Evolutionary conservation across 176 grass and related monocot genomes (phyloP).

Genomic region (barley (Hordeum vulgare)): DNA sequence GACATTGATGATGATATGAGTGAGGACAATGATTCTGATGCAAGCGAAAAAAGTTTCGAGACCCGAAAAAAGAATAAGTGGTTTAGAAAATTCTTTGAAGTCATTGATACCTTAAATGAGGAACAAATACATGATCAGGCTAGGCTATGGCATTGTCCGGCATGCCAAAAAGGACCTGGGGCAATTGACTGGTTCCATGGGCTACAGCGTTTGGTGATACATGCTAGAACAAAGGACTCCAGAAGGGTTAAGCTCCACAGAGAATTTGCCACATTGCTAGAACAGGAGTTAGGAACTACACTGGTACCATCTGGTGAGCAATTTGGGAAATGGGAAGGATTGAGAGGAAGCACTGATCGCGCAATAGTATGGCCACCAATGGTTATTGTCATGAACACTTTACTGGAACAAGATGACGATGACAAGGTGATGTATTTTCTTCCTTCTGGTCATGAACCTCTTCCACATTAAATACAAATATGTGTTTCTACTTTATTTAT

Average conservation of each 20-base stretch:
- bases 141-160: constrained; percentile 67
- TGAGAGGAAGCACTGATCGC: constrained; percentile 41
- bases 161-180: constrained; percentile 90
- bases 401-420: constrained; percentile 57
- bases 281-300: constrained; percentile 80
- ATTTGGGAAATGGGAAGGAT: constrained; percentile 83
- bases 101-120: constrained; percentile 40
- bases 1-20: constrained; percentile 56
- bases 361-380: constrained; percentile 94
- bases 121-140: constrained; percentile 60
- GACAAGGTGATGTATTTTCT: constrained; percentile 52
- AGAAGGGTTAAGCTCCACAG: constrained; percentile 72
- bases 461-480: background rate
- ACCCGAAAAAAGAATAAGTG: constrained; percentile 64
- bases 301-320: constrained; percentile 65
- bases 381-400: constrained; percentile 87
- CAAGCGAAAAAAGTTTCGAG: constrained; percentile 57
- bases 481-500: background rate
- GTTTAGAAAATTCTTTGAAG: constrained; percentile 75
- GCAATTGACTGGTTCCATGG: constrained; percentile 92
- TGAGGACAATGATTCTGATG: constrained; percentile 79
- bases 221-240: constrained; percentile 83
- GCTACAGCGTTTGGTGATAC: constrained; percentile 64
- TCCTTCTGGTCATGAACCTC: background rate
- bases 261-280: constrained; percentile 67